phyloP scores from a whole-genome alignment of 2,329 filamentous ascomycete genomes.

The Tolypocladium ovalisporum region DNA sequence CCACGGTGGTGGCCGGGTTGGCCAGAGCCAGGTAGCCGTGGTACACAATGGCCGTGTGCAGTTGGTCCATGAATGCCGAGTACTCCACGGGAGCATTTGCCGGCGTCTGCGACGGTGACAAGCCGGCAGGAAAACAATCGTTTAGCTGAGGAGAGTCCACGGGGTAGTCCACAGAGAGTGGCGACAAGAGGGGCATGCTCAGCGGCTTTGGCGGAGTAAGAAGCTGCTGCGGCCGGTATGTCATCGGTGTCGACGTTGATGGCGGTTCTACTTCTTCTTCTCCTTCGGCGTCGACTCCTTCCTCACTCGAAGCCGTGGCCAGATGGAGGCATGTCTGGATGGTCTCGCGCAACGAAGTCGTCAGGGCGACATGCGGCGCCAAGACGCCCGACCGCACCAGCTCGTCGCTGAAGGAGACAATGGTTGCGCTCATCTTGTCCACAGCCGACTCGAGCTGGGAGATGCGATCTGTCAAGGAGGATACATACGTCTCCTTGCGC shows the following conservation, averaged over 20 bases:
- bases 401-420: conserved; percentile 7
- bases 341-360: conserved; percentile 5
- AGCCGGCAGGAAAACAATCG: not conserved
- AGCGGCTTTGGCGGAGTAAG: not conserved
- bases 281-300: not conserved
- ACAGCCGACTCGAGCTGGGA: conserved; percentile 51
- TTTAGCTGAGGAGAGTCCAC: not conserved
- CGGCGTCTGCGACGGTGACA: not conserved
- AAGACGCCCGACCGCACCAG: conserved; percentile 7
- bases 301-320: not conserved
- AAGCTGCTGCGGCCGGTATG: not conserved
- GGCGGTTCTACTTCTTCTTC: too few species aligned
- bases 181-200: not conserved
- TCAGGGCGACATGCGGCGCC: conserved; percentile 4
- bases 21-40: conserved; percentile 6
- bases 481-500: conserved; percentile 67
- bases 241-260: not conserved
- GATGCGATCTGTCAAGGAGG: conserved; percentile 55
- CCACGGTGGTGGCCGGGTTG: conserved; percentile 3
- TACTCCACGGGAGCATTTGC: not conserved
- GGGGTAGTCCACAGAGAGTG: not conserved
- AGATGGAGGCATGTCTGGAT: conserved; percentile 6
- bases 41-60: conserved; percentile 4
- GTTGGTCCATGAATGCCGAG: conserved; percentile 6
- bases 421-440: conserved; percentile 50